Evolutionary conservation across 805 yeast species (phyloP), one percentile per base, ranked within the genome.

Genomic region (Suhomyces prunicola): DNA sequence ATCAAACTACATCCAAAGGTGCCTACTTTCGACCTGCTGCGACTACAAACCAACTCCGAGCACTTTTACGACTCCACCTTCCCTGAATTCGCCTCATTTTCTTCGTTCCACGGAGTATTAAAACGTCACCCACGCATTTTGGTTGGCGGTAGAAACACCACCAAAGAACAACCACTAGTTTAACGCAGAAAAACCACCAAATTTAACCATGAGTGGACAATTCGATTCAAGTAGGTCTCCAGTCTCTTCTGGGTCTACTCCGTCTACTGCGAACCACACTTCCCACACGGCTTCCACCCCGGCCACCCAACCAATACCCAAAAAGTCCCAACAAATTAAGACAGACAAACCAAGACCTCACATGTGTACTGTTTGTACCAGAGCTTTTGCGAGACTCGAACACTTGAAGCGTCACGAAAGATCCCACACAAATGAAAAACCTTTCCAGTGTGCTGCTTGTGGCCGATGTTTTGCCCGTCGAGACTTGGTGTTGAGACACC

Each of bases 331-430:
- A 45, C 79, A 85, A 54, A 87, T 89, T 65, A 89, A 90, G 68
- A 90, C 97, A 0, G 96, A 90, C 64, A 91, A 91, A 66, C 98
- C 98, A 12, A 78, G 98, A 54, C 98, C 98, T 1, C 96, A 90
- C 65, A 79, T 89, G 9, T 94, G 99, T 68, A 70, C 87, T 2
- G 87, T 90, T 4, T 94, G 99, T 67, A 90, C 97, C 1, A 79
- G 99, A 55, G 96, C 96, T 2, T 94, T 94, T 79, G 99, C 97
- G 1, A 80, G 99, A 51, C 78, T 90, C 47, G 99, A 93, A 70
- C 99, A 94, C 66, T 75, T 93, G 60, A 90, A 93, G 60, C 89
- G 97, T 0, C 99, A 93, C 71, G 74, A 88, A 63, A 77, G 97
- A 53, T 92, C 98, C 0, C 99, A 89, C 67, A 88, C 96, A 1